Evolutionary conservation across 768 basidiomycete genomes (phyloP).

Genomic region (Phylloporus rhodoxanthus): DNA sequence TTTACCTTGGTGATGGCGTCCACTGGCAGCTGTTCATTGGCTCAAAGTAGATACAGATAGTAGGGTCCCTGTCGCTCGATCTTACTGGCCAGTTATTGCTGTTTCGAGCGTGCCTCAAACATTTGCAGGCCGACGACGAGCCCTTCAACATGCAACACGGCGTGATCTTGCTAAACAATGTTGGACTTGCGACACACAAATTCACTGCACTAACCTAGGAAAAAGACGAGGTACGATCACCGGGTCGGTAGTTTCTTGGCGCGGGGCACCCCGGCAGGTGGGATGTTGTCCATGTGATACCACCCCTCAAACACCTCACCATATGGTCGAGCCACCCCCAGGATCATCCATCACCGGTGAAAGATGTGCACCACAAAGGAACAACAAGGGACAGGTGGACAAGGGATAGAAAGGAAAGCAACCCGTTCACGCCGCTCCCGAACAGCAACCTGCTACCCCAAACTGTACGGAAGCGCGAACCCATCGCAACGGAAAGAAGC

Average conservation of each 20-base stretch:
- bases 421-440: neutral
- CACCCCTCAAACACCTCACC: neutral
- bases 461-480: neutral
- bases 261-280: no score
- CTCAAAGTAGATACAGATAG: neutral
- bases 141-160: neutral
- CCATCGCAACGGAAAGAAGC: neutral
- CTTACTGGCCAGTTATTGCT: no score
- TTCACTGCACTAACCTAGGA: neutral
- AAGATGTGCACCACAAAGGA: neutral
- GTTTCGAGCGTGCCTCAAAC: neutral
- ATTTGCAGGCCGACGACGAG: no score
- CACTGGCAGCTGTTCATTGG: neutral
- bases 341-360: neutral
- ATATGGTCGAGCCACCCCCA: neutral
- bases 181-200: neutral
- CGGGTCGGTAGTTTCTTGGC: no score
- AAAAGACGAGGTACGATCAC: no score
- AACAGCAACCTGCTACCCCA: neutral
- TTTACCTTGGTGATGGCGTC: slow-evolving; percentile 10
- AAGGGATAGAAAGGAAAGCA: neutral
- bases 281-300: neutral
- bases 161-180: no score
- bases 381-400: neutral
- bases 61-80: neutral